Conservation (phyloP, 148 eudicot species). For the Vaccinium corymbosum region DNA sequence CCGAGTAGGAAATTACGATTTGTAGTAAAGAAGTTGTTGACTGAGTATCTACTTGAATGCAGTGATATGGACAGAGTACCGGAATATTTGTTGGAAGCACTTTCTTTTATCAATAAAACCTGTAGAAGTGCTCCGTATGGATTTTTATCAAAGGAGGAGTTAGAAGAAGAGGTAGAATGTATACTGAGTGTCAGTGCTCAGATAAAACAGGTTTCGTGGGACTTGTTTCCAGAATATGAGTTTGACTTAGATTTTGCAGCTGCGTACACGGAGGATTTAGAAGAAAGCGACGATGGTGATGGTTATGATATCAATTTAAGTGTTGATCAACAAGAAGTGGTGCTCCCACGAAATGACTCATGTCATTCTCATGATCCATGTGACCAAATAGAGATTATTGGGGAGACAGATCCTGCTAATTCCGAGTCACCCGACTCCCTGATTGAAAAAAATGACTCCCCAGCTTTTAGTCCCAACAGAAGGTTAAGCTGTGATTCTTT, state of each 20-base stretch:
- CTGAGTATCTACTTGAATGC: constrained; percentile 73
- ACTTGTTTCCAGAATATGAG: constrained; percentile 39
- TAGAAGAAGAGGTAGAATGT: constrained; percentile 60
- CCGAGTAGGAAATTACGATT: constrained; percentile 27
- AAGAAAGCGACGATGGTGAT: constrained; percentile 46
- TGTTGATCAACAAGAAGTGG: constrained; percentile 23
- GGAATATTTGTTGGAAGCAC: constrained; percentile 33
- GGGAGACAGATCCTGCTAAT: constrained; percentile 31
- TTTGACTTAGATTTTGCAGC: constrained; percentile 57
- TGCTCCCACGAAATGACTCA: constrained; percentile 12
- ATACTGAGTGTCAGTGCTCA: constrained; percentile 58
- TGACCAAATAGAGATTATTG: constrained; percentile 45
- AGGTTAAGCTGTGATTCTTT: constrained; percentile 13
- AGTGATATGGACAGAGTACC: constrained; percentile 71
- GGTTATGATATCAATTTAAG: constrained; percentile 25
- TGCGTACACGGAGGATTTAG: constrained; percentile 66
- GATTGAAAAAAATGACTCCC: constrained; percentile 9
- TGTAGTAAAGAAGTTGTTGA: constrained; percentile 45
- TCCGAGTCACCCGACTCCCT: constrained; percentile 16
- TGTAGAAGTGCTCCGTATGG: constrained; percentile 18
- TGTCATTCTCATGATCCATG: constrained; percentile 19
- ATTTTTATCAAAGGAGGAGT: constrained; percentile 33
- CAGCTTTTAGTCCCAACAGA: constrained; percentile 11
- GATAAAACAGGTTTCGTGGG: constrained; percentile 61
- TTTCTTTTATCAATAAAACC: constrained; percentile 45